Evolutionary conservation across 345 rosid genomes (phyloP), one percentile per base, ranked within the genome.

Genomic region (Camelina sativa): DNA sequence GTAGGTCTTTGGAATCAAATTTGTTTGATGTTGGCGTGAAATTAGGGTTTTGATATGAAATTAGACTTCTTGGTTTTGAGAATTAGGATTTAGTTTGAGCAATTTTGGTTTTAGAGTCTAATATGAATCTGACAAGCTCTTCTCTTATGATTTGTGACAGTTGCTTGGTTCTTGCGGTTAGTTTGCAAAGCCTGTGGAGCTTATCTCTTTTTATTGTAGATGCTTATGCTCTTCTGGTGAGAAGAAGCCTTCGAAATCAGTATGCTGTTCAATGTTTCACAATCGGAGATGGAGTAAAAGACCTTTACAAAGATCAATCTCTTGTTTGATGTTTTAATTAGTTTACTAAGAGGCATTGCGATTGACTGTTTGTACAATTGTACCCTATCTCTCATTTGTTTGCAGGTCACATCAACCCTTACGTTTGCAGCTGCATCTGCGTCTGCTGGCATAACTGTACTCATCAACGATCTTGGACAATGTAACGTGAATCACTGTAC

Each of bases 271-370:
- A 81, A 9, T 71, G 92, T 55, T 85, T 93, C 64, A 77, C 96
- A 2, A 75, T 85, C 37, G 95, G 98, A 46, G 95, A 93, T 75
- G 97, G 91, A 87, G 97, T 90, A 83, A 87, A 87, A 87, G 1
- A 46, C 44, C 30, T 28, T 4, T 28, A 28, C 30, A 28, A 2
- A 2, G 59, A 22, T 3, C 69, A 40, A 23, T 23, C 56, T 73
- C 51, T 54, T 28, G 30, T 13, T 32, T 76, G 59, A 61, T 69
- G 48, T 61, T 20, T 52, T 8, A 5, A 22, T 61, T 53, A 34
- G 69, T 44, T 22, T 44, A n/a, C 8, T 2, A 61, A 13, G 25
- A 38, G 11, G 25, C 0, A 58, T 13, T 8, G 25, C 43, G 23
- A 66, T 6, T 32, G 32, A 20, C 4, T 40, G 65, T 23, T 41